Evolutionary conservation across 192 early-diverging fungal genomes (phyloP), one percentile per base, ranked within the genome.

Genomic region (Podila verticillata): DNA sequence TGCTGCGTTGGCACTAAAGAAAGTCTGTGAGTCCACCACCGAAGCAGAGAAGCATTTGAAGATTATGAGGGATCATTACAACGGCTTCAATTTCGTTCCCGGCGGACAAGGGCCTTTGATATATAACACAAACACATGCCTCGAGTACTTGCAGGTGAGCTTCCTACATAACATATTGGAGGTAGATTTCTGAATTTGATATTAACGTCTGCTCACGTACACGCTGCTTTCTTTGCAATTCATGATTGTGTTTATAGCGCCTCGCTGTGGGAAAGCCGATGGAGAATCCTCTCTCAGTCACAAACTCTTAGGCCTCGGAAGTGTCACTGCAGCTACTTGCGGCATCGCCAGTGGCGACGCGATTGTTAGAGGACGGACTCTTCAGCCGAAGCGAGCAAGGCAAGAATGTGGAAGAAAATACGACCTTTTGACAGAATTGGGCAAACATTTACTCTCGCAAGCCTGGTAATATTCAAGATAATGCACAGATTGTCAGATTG

Each of bases 91-190:
- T 48, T 73, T 81, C 31, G 70, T 62, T 72, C 70, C 70, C 48
- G 34, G 48, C 7, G 60, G 61, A 68, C 56, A 17, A 58, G 78
- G 70, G 31, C 65, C 70, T 24, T 73, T 63, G 65, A 63, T 39
- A 39, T 81, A 61, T 61, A 73, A 73, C 59, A 81, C 78, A 48
- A 81, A 68, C 63, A 64, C 66, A 68, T 81, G 70, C 56, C 71
- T 81, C 32, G 66, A 81, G 70, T 81, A 81, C 54, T 66, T 81
- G 34, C 78, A 72, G 70, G 78, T 81, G 54, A 8, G 68, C 44
- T 59, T 65, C 39, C 61, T 62, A 71, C 26, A 62, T 17, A 63
- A 63, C 19, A 57, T 24, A 58, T 60, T 12, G 26, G 31, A 70
- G 44, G 24, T 56, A 26, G 44, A 62, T 39, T 34, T 31, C 47